These are phyloP conservation scores for Silybum marianum DNA, from an alignment of 129 eudicot genomes.

Conservation along the genomic window DNA sequence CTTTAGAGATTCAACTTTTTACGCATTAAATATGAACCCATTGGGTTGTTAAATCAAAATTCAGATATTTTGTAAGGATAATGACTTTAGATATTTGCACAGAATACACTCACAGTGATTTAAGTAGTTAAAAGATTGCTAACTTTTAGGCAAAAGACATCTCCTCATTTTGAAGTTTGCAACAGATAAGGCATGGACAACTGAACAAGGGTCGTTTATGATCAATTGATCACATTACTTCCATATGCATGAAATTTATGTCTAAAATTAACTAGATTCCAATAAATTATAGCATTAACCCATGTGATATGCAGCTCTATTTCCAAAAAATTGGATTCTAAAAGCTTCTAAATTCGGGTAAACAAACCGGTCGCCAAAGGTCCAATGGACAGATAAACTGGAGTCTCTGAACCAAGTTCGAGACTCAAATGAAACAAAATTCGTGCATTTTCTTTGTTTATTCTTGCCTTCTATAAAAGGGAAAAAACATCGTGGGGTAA, in stretches of 20 bases:
- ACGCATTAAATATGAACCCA: background rate
- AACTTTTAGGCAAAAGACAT: background rate
- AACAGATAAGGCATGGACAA: background rate
- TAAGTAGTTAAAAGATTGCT: background rate
- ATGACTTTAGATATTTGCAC: background rate
- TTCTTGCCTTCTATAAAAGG: conserved; percentile 23
- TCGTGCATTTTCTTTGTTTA: background rate
- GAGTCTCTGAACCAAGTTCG: background rate
- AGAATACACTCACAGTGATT: background rate
- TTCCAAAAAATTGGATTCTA: background rate
- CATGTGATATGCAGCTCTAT: conserved; percentile 14
- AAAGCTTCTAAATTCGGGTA: background rate
- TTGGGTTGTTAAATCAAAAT: background rate
- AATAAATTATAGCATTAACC: background rate
- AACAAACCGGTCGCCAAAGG: background rate
- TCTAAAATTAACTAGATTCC: conserved; percentile 15
- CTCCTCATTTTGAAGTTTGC: background rate
- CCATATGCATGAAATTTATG: conserved; percentile 2
- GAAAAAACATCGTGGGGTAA: conserved; percentile 16
- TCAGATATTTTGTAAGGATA: background rate
- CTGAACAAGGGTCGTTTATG: background rate
- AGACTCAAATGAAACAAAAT: background rate
- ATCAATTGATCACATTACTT: background rate
- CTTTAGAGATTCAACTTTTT: background rate
- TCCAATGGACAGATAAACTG: background rate